A percentile compares a stretch with the other conserved stretches of the same genome.
phyloP scores from a whole-genome alignment of 768 basidiomycete species.

The Xerocomellus chrysenteron region DNA sequence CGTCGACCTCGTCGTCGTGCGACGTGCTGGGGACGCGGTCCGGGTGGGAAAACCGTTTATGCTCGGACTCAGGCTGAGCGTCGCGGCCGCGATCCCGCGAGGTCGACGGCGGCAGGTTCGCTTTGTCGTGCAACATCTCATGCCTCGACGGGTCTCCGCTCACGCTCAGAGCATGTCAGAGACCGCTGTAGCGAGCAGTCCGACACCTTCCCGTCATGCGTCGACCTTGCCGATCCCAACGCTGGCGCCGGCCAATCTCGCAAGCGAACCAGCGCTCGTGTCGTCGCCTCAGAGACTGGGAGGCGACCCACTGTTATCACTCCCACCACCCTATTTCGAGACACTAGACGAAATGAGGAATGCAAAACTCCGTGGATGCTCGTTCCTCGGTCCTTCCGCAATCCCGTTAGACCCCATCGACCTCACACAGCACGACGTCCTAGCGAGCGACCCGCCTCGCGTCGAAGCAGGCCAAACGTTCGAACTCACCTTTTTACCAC shows the following conservation, averaged over 20 bases:
- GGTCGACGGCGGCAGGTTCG: conserved; percentile 41
- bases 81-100: conserved; percentile 45
- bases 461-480: conserved; percentile 54
- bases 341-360: conserved; percentile 36
- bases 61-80: conserved; percentile 51
- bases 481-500: conserved; percentile 59
- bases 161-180: conserved; percentile 12
- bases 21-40: conserved; percentile 46
- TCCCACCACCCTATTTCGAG: conserved; percentile 51
- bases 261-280: conserved; percentile 10
- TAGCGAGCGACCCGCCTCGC: conserved; percentile 22
- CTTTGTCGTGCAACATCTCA: conserved; percentile 68
- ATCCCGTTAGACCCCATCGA: conserved; percentile 46
- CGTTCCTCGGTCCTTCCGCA: conserved; percentile 53
- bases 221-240: conserved; percentile 5
- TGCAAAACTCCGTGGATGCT: conserved; percentile 33
- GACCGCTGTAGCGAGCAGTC: background rate
- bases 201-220: conserved; percentile 6
- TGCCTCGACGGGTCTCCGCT: conserved; percentile 36
- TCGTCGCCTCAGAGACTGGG: conserved; percentile 14
- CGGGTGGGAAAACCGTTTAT: conserved; percentile 59
- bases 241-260: background rate
- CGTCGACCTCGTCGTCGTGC: conserved; percentile 54
- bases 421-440: conserved; percentile 21
- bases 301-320: conserved; percentile 15